phyloP scores from a whole-genome alignment of 108 stramenopile species.

The Craspedostauros australis region DNA sequence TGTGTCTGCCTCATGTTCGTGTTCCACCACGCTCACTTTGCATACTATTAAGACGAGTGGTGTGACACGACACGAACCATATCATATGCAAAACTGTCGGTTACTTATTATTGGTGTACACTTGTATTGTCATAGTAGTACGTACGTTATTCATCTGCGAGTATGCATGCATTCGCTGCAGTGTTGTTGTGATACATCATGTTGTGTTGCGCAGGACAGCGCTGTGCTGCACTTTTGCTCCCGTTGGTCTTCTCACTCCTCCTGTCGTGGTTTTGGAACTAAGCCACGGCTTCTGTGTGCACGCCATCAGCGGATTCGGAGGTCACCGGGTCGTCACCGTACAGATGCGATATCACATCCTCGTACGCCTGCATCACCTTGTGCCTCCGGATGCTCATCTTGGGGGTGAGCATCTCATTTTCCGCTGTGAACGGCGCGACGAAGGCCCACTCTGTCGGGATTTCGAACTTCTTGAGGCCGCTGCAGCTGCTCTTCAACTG shows the following conservation, averaged over 20 bases:
- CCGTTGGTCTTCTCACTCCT: too few species aligned
- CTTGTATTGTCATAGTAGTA: too few species aligned
- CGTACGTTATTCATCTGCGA: too few species aligned
- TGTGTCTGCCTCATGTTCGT: too few species aligned
- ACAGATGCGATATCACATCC: slow-evolving; percentile 59
- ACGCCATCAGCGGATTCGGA: slow-evolving; percentile 14
- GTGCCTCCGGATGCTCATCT: slow-evolving; percentile 89
- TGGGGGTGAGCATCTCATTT: slow-evolving; percentile 91
- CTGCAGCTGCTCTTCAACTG: slow-evolving; percentile 60
- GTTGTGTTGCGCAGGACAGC: not conserved
- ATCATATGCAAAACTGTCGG: too few species aligned
- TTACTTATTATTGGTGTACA: too few species aligned
- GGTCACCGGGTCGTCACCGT: slow-evolving; percentile 40
- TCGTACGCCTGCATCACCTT: slow-evolving; percentile 79
- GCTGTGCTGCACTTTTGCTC: slow-evolving; percentile 3
- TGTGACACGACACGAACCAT: too few species aligned
- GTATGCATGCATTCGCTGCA: too few species aligned
- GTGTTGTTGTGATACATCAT: too few species aligned
- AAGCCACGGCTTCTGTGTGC: slow-evolving; percentile 8
- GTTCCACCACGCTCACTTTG: too few species aligned
- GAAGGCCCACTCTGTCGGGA: slow-evolving; percentile 73
- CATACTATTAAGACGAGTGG: too few species aligned
- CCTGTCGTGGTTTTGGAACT: too few species aligned
- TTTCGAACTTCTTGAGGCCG: slow-evolving; percentile 82
- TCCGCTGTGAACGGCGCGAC: slow-evolving; percentile 89